These are phyloP conservation scores for Camellia sinensis DNA, from an alignment of 148 eudicot species.

Conservation along the genomic window DNA sequence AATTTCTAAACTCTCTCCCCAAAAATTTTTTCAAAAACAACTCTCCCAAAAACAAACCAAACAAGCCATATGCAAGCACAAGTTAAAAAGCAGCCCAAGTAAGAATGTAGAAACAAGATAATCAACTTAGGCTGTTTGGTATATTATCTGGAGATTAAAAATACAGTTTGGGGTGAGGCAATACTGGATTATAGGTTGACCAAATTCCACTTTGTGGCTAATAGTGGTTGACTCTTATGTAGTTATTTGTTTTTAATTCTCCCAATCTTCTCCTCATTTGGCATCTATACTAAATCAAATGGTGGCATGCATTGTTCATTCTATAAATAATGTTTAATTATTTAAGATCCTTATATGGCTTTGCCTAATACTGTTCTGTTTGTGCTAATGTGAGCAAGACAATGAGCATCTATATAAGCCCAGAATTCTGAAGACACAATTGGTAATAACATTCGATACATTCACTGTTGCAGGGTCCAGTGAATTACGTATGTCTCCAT, in stretches of 20 bases:
- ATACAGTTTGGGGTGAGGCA: no score
- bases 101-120: no score
- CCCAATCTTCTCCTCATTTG: background rate
- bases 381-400: background rate
- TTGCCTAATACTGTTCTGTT: background rate
- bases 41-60: no score
- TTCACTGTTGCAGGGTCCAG: slow-evolving; percentile 74
- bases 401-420: background rate
- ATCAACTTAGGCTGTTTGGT: no score
- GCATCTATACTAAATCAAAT: no score
- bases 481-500: slow-evolving; percentile 82
- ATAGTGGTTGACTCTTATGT: background rate
- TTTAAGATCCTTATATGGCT: background rate
- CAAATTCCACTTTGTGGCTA: no score
- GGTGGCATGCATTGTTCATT: background rate
- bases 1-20: no score
- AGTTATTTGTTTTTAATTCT: background rate
- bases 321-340: background rate
- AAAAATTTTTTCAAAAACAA: no score
- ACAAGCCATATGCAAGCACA: no score
- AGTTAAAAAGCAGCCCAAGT: no score
- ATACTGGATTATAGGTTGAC: no score
- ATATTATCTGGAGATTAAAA: no score
- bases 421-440: background rate
- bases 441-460: background rate